A percentile compares a stretch with the other conserved stretches of the same genome.
These are phyloP conservation scores for Baorangia bicolor DNA, from an alignment of 768 basidiomycete species.

Conservation along the genomic window DNA sequence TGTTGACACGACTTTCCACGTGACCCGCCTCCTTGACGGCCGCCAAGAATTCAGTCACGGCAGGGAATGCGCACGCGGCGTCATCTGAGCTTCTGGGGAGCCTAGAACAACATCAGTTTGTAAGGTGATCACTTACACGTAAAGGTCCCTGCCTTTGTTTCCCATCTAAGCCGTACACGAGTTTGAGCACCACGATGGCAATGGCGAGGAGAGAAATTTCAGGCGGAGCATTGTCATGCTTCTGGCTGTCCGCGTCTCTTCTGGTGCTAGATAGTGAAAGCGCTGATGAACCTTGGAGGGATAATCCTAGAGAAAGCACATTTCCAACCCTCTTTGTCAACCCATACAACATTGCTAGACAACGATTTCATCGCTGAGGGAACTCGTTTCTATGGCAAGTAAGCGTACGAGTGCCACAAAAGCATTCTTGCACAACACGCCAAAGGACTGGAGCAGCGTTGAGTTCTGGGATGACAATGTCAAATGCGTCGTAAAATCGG, in stretches of 20 bases:
- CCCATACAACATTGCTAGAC: conserved; percentile 56
- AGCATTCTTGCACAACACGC: conserved; percentile 57
- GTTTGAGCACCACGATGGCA: conserved; percentile 72
- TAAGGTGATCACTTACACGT: conserved; percentile 1
- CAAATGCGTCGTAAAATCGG: conserved; percentile 50
- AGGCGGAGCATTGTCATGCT: conserved; percentile 63
- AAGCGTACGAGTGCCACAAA: conserved; percentile 75
- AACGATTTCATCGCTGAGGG: background rate
- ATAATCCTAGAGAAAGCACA: conserved; percentile 57
- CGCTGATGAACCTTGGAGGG: conserved; percentile 54
- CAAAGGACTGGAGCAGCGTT: conserved; percentile 79
- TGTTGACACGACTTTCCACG: conserved; percentile 30
- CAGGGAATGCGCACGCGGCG: conserved; percentile 59
- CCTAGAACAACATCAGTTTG: conserved; percentile 33
- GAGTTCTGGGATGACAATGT: conserved; percentile 65
- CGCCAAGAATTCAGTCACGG: conserved; percentile 46
- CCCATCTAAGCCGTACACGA: conserved; percentile 84
- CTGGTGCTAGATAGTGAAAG: conserved; percentile 38
- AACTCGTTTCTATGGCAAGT: background rate
- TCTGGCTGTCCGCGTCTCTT: conserved; percentile 46
- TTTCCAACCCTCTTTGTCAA: conserved; percentile 60
- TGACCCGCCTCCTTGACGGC: conserved; percentile 40
- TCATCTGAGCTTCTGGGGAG: conserved; percentile 48
- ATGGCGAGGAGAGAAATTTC: conserved; percentile 63
- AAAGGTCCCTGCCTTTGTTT: conserved; percentile 45